These are phyloP conservation scores for Xylaria sp. DNA, from an alignment of 2,329 filamentous ascomycete genomes.

Conservation along the genomic window DNA sequence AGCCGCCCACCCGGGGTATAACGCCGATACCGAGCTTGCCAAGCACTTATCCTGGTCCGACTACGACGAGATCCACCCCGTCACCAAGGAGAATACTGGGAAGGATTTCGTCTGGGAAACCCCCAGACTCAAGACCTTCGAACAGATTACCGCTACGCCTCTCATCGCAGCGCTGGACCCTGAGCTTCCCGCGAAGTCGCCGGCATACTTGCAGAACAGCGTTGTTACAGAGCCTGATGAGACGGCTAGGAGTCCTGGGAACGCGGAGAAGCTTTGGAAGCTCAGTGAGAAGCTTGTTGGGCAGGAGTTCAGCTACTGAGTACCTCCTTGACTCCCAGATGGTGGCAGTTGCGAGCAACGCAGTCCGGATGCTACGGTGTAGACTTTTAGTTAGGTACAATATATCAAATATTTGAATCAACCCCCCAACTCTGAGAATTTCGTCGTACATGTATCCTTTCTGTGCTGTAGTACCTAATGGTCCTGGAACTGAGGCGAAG, in stretches of 20 bases:
- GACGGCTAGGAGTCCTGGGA: slow-evolving; percentile 39
- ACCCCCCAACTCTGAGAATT: too few relatives aligned
- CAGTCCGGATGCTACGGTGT: too few relatives aligned
- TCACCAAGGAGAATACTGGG: slow-evolving; percentile 31
- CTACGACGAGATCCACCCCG: slow-evolving; percentile 27
- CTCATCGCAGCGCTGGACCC: slow-evolving; percentile 48
- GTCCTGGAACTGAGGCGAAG: too few relatives aligned
- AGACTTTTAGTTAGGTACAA: too few relatives aligned
- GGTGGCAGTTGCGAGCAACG: too few relatives aligned
- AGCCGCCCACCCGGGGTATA: slow-evolving; percentile 42
- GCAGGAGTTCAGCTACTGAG: slow-evolving; percentile 32
- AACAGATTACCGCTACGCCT: slow-evolving; percentile 44
- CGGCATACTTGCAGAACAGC: slow-evolving; percentile 46
- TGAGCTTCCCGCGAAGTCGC: slow-evolving; percentile 35
- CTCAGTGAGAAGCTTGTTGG: slow-evolving; percentile 49
- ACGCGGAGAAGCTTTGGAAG: slow-evolving; percentile 48
- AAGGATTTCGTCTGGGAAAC: slow-evolving; percentile 23
- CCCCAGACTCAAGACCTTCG: slow-evolving; percentile 40
- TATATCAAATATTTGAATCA: too few relatives aligned
- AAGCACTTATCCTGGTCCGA: slow-evolving; percentile 30
- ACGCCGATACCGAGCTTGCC: slow-evolving; percentile 33
- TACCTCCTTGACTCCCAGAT: too few relatives aligned
- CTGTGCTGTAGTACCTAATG: too few relatives aligned
- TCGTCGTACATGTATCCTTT: too few relatives aligned
- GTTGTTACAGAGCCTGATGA: slow-evolving; percentile 37